Evolutionary conservation across 208 protist species (phyloP), one percentile per base, ranked within the genome.

Genomic region (Leishmania major): DNA sequence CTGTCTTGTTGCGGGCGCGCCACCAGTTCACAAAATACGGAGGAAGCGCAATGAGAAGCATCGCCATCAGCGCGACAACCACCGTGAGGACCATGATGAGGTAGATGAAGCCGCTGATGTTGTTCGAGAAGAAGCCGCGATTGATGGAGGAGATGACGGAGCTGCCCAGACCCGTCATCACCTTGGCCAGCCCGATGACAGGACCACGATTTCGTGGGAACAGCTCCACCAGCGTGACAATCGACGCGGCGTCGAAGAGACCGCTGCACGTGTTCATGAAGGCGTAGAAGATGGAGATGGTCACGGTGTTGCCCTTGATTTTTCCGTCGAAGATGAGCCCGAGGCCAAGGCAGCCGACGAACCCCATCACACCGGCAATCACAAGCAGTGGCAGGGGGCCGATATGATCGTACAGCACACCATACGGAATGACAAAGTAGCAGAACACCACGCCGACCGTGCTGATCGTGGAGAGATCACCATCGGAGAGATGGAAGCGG

Each of bases 121-220:
- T 86, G 47, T 73, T 71, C 40, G 57, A 81, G 69, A 95, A 93
- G 75, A 95, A 81, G 75, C 91, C 88, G 4, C 79, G 77, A 60
- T 83, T 93, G 69, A 95, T 85, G 70, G 88, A 88, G 47, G 91
- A 81, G 51, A 95, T 80, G n/a, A 92, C 90, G 72, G 91, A 93
- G 82, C 89, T 90, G 67, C 91, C 91, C 37, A 95, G 91, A 55
- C 90, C 87, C 11, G 89, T 95, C 88, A 95, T 91, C 74, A 93
- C 88, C 86, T 93, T 95, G 53, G 88, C 86, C 37, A 94, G 78
- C 11, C 81, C 89, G n/a, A 94, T 79, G 53, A 94, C 87, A 19
- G 86, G 89, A 57, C 91, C 91, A 25, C 89, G 91, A 83, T 94
- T 94, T 72, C 91, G 91, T n/a, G 91, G 89, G 79, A 94, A 94